A percentile compares a stretch with the other conserved stretches of the same genome.
phyloP scores from a whole-genome alignment of 352 stramenopile species.

The Phytophthora vignae region DNA sequence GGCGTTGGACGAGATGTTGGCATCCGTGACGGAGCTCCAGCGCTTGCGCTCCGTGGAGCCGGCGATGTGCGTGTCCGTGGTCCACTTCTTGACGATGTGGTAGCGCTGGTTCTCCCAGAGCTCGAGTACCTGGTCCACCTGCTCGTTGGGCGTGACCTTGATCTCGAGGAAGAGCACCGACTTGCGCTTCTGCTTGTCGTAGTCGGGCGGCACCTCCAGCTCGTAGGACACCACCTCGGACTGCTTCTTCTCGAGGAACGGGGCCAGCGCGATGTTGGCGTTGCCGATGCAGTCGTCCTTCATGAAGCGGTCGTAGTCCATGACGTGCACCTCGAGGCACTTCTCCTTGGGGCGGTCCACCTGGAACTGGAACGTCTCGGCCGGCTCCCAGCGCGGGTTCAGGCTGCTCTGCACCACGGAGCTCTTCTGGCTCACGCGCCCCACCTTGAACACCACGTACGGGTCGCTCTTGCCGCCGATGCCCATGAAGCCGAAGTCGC shows the following conservation, averaged over 20 bases:
- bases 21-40: constrained; percentile 72
- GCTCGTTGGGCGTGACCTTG: constrained; percentile 54
- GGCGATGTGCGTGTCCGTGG: constrained; percentile 56
- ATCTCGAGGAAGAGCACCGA: constrained; percentile 70
- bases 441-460: constrained; percentile 75
- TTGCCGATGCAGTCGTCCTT: constrained; percentile 69
- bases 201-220: constrained; percentile 60
- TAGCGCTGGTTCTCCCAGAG: constrained; percentile 89
- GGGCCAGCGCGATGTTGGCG: constrained; percentile 54
- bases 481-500: constrained; percentile 73
- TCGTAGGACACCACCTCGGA: constrained; percentile 65
- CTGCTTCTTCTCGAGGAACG: constrained; percentile 59
- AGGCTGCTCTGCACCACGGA: constrained; percentile 54
- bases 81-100: constrained; percentile 84
- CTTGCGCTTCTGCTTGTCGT: constrained; percentile 69
- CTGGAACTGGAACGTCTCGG: constrained; percentile 73
- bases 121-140: constrained; percentile 73
- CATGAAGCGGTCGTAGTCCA: constrained; percentile 71
- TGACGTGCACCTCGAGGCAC: constrained; percentile 62
- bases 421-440: constrained; percentile 56
- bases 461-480: constrained; percentile 81
- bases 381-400: constrained; percentile 64
- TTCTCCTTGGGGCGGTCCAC: constrained; percentile 69
- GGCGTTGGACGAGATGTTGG: constrained; percentile 63
- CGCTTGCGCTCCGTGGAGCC: constrained; percentile 71